Evolutionary conservation across 179 eudicot genomes (phyloP).

Genomic region (Silene coronaria): DNA sequence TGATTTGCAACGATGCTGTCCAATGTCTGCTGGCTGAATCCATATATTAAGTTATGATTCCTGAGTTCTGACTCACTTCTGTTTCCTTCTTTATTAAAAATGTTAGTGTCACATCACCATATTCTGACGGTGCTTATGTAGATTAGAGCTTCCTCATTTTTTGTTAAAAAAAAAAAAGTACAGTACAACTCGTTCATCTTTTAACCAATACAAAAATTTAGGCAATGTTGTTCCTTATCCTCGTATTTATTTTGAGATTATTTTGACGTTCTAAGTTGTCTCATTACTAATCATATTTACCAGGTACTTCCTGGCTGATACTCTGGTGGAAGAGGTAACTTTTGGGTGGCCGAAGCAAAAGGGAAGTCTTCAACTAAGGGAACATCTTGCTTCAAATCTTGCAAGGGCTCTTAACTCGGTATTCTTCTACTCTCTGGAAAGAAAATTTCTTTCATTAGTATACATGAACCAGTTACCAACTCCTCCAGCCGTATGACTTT

Average conservation of each 20-base stretch:
- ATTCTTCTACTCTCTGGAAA: conserved; percentile 18
- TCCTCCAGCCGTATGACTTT: not conserved
- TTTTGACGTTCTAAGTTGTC: conserved; percentile 10
- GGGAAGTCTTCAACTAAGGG: conserved; percentile 53
- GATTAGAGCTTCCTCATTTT: not conserved
- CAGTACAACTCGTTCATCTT: not conserved
- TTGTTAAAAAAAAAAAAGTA: not conserved
- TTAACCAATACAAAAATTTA: not conserved
- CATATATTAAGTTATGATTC: not conserved
- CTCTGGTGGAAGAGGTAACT: conserved; percentile 71
- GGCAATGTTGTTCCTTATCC: not conserved
- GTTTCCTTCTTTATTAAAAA: not conserved
- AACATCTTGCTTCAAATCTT: conserved; percentile 68
- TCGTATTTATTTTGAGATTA: not conserved
- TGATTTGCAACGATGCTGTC: not conserved
- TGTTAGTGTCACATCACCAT: not conserved
- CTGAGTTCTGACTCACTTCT: not conserved
- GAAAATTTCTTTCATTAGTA: not conserved
- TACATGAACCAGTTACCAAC: not conserved
- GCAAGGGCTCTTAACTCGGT: conserved; percentile 77
- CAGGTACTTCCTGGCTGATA: conserved; percentile 83
- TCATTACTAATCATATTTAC: conserved; percentile 16
- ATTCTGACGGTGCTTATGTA: not conserved
- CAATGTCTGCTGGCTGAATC: not conserved
- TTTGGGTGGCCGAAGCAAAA: conserved; percentile 90